phyloP scores from a whole-genome alignment of 306 rosid genomes.

The Urtica urens region DNA sequence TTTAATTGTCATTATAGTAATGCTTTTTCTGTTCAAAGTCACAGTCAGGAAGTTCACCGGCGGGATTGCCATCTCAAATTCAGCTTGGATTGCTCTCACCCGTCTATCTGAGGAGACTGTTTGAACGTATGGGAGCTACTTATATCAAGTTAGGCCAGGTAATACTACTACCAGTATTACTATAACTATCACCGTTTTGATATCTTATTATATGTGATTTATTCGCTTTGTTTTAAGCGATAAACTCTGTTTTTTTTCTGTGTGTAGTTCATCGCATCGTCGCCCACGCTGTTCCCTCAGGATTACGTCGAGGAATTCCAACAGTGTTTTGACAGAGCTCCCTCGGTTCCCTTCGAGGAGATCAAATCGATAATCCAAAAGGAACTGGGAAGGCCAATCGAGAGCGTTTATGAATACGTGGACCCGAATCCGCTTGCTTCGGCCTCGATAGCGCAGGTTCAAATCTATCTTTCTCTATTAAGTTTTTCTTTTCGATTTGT shows the following conservation, averaged over 20 bases:
- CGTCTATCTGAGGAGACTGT: constrained; percentile 63
- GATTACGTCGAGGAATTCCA: constrained; percentile 96
- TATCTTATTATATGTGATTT: not conserved
- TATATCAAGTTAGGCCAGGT: constrained; percentile 96
- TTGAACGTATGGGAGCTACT: constrained; percentile 95
- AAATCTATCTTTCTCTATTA: constrained; percentile 1
- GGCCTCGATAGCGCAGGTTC: constrained; percentile 92
- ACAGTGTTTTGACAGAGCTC: constrained; percentile 88
- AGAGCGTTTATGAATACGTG: constrained; percentile 69
- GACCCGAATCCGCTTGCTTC: constrained; percentile 86
- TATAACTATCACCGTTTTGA: not conserved
- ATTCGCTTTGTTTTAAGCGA: not conserved
- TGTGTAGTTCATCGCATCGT: constrained; percentile 78
- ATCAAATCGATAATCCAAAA: constrained; percentile 56
- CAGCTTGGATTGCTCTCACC: constrained; percentile 84
- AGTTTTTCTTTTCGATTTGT: constrained; percentile 1
- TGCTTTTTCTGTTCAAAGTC: constrained; percentile 36
- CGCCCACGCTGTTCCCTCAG: constrained; percentile 86
- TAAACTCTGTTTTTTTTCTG: constrained; percentile 21
- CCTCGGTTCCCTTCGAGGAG: constrained; percentile 65
- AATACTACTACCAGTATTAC: constrained; percentile 6
- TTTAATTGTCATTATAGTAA: too few relatives aligned
- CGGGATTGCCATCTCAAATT: constrained; percentile 52
- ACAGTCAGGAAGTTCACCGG: constrained; percentile 58
- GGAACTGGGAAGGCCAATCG: constrained; percentile 78